A percentile compares a stretch with the other conserved stretches of the same genome.
phyloP scores from a whole-genome alignment of 2,329 filamentous ascomycete genomes.

The Chrysoporthe cubensis region DNA sequence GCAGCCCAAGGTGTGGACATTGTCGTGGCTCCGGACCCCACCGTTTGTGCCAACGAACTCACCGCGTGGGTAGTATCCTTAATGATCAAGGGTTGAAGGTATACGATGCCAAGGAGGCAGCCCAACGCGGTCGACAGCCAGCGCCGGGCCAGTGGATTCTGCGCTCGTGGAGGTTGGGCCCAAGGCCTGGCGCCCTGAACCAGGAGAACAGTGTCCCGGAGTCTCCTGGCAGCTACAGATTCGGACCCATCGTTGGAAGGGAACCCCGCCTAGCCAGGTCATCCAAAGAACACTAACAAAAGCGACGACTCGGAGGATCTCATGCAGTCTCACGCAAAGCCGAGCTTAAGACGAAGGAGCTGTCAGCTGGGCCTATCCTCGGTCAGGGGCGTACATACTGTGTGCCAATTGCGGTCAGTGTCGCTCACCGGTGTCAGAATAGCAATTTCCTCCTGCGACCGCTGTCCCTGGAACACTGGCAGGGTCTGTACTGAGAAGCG shows the following conservation, averaged over 20 bases:
- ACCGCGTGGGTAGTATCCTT: not conserved
- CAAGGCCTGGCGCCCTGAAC: not conserved
- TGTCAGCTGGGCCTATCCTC: not conserved
- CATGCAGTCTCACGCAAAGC: not conserved
- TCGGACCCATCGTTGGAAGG: not conserved
- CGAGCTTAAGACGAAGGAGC: not conserved
- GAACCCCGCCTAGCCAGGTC: not conserved
- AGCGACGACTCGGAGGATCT: not conserved
- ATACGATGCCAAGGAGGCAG: not conserved
- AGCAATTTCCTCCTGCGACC: not conserved
- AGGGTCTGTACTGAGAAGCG: not conserved
- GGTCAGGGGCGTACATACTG: not conserved
- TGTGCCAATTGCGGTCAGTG: not conserved
- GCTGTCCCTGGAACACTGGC: not conserved
- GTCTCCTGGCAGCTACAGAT: not conserved
- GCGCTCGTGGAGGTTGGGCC: not conserved
- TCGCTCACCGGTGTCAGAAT: not conserved
- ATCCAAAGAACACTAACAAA: not conserved
- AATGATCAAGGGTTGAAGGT: not conserved
- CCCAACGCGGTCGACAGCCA: not conserved
- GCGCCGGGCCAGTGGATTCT: not conserved
- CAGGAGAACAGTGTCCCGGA: not conserved
- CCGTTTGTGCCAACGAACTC: not conserved
- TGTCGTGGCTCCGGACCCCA: constrained; percentile 3
- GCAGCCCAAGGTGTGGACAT: not conserved